A percentile compares a stretch with the other conserved stretches of the same genome.
Conservation (phyloP, 208 protist species). For the Crithidia mellificae region DNA sequence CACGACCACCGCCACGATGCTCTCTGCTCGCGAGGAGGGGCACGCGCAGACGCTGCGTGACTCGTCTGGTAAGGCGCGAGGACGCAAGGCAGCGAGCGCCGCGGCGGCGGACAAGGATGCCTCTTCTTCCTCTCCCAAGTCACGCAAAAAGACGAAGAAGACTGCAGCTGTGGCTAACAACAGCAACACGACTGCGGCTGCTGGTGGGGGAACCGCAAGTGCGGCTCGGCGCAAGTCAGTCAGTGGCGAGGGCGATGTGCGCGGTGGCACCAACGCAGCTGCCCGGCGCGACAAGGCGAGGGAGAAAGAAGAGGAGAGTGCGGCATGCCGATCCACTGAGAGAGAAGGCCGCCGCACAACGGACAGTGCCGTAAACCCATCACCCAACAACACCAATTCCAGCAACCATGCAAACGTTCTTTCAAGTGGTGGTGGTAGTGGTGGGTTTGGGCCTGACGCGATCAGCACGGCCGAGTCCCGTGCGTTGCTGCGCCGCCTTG, state of each 20-base stretch:
- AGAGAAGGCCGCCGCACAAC: neutral
- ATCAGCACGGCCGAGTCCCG: conserved; percentile 11
- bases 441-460: neutral
- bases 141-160: neutral
- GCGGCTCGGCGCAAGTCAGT: neutral
- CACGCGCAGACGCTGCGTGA: no score
- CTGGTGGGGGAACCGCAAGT: no score
- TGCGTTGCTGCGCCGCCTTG: conserved; percentile 32
- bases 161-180: neutral
- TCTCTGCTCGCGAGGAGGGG: no score
- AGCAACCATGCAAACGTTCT: neutral
- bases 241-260: neutral
- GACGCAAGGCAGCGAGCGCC: no score
- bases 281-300: neutral
- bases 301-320: neutral
- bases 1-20: no score
- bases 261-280: no score
- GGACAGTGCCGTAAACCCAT: neutral
- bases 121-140: no score
- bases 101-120: no score
- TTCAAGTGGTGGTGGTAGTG: neutral
- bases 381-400: neutral
- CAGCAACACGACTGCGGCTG: no score
- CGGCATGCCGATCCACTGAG: neutral
- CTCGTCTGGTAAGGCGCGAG: no score